Base-by-base conservation (phyloP, 495 filamentous ascomycete genomes). In the Hypoxylon fuscum region DNA sequence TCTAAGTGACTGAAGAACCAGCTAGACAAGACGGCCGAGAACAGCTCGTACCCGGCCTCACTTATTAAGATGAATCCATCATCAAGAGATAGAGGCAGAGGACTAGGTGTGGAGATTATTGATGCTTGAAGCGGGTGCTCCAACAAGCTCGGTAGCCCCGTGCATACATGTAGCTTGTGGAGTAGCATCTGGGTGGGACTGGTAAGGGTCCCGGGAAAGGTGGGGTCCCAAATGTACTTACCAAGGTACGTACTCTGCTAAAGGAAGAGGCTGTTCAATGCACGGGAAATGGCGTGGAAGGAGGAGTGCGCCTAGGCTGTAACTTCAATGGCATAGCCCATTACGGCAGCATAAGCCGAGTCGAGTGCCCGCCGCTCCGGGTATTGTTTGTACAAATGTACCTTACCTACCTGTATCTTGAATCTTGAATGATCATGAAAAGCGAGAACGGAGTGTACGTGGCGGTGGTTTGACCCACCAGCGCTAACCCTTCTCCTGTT, bases 1-100 rank as follows among this genome's bases (percentile, higher is more conserved):
- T 76, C 60, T 53, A 46, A 60, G 71, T 76, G 78, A 77, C 75
- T 76, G 69, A 70, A 76, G 74, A 75, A 58, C 58, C 67, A 57
- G 45, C 21, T 44, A 64, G 63, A 69, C 53, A 23, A 55, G 59
- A 55, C 14, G 34, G 25, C 38, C 42, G 17, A 58, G 46, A 57
- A 57, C 32, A 22, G n/a, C n/a, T 34, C 42, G 63, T 54, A 23
- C 34, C 48, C 21, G 18, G n/a, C 31, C 53, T 52, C 27, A 57
- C 56, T 66, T 61, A 51, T 61, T 66, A 61, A 54, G 40, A 47
- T 56, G 27, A 48, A 61, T 34, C 46, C 11, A 44, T 42, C 47
- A 47, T 23, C 27, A 31, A 23, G 45, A 14, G 63, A 53, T 57
- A 53, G 51, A 64, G 66, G 59, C 44, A 49, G 49, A 61, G 63